Evolutionary conservation across 805 yeast species (phyloP), one percentile per base, ranked within the genome.

Genomic region (Debaryomyces tyrocola): DNA sequence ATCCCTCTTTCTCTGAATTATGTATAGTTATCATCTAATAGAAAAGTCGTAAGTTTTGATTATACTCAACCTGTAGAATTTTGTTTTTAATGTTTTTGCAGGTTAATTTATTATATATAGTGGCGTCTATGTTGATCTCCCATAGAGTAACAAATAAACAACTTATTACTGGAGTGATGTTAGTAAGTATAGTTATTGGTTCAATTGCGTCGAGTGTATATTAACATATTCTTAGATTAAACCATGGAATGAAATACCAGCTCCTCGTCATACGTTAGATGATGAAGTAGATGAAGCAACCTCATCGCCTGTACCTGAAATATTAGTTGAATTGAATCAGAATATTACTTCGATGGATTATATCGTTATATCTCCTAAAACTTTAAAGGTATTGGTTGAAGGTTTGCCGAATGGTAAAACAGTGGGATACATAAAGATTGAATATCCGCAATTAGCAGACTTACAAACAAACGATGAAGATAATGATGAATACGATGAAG

Each of bases 241-340:
- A 66, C 83, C 80, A 35, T 70, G 79, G 75, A 64, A 68, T 20
- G 82, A 76, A 34, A 55, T 62, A 39, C 75, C 73, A 29, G 64
- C 74, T n/a, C 77, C 80, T 15, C 75, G 85, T 49, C 84, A 82
- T 58, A 51, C 72, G 7, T 56, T 81, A 21, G 78, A 75, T 39
- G 80, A 77, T 39, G 75, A 67, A 8, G 64, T 59, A 31, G 64
- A 58, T 15, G 51, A 49, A 7, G 52, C 47, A 11, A 52, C 54
- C 29, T 62, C 65, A 1, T 40, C 49, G 44, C 47, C 66, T 53
- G 47, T 66, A 9, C 76, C 77, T 14, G 45, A 45, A 1, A 50
- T 71, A 1, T 27, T 52, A 1, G 52, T 73, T 8, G 52, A 56
- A 15, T 52, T 52, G 44, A 11, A 33, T 24, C 20, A 43, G 3